Evolutionary conservation across 257 asterid genomes (phyloP), one percentile per base, ranked within the genome.

Genomic region (Misopates orontium): DNA sequence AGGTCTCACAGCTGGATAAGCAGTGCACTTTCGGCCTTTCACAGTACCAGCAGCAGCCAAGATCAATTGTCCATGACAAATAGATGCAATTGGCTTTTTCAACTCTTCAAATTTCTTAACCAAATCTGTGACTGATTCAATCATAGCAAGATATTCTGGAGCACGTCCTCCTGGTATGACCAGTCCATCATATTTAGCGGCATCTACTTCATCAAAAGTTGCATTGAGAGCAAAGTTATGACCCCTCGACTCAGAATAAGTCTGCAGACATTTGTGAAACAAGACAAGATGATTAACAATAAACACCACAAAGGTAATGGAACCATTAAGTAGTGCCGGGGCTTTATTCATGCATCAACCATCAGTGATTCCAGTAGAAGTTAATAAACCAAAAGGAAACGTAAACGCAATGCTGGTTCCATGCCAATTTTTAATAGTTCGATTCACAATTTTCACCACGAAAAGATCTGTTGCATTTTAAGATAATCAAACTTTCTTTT

Each of bases 91-190:
- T 44, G 95, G 92, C 78, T 81, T 93, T 56, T 74, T 73, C 47
- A 67, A 41, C 15, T 74, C 71, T 19, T 72, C 77, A 62, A 93
- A 87, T 61, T 77, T 78, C 71, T 75, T 81, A 52, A 87, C 96
- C 80, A 90, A 79, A 58, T 65, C 70, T 23, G 73, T 53, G 22
- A 93, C 96, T 15, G 90, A 76, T 78, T 82, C 83, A 68, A 85
- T 72, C 75, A 87, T 59, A 14, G 97, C 96, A 25, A 93, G 95
- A 79, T 93, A 93, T 66, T 93, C 99, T 13, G 97, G 98, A 65
- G 97, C 99, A 70, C 99, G 95, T 49, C 99, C 99, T 55, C 97
- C 97, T 17, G 96, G 95, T 68, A 93, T 86, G 53, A 93, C 61
- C 70, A 93, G 68, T 36, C 99, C 99, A 69, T 93, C 96, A 69